Evolutionary conservation across 305 asterid genomes (phyloP).

Genomic region (Solanum hybrid): DNA sequence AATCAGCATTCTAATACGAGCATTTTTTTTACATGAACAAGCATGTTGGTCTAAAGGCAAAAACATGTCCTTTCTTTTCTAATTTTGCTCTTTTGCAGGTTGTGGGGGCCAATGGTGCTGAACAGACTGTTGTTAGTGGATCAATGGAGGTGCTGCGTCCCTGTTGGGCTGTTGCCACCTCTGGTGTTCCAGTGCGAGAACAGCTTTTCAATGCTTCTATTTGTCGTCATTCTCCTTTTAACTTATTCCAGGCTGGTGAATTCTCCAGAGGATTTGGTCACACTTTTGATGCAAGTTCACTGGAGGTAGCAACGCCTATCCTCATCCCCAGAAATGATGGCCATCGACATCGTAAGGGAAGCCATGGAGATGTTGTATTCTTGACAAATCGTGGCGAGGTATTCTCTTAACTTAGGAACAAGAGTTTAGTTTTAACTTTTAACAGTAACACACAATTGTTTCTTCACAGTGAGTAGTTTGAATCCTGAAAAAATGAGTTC

Average conservation of each 20-base stretch:
- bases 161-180: constrained; percentile 98
- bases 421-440: background rate
- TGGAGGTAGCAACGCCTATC: constrained; percentile 93
- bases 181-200: constrained; percentile 93
- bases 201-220: constrained; percentile 96
- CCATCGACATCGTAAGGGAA: constrained; percentile 78
- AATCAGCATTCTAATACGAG: background rate
- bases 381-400: constrained; percentile 97
- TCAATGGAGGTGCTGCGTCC: constrained; percentile 93
- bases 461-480: background rate
- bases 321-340: constrained; percentile 79
- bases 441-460: background rate
- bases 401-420: constrained; percentile 8
- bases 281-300: constrained; percentile 45
- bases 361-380: constrained; percentile 89
- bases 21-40: background rate
- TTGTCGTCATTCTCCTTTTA: constrained; percentile 84
- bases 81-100: constrained; percentile 36
- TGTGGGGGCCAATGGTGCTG: constrained; percentile 95
- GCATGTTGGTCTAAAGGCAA: background rate
- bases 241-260: constrained; percentile 79
- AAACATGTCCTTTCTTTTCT: background rate
- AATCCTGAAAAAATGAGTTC: background rate
- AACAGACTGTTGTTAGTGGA: constrained; percentile 86
- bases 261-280: constrained; percentile 63